phyloP scores from a whole-genome alignment of 805 yeast species.

The Metschnikowia peoriensis region DNA sequence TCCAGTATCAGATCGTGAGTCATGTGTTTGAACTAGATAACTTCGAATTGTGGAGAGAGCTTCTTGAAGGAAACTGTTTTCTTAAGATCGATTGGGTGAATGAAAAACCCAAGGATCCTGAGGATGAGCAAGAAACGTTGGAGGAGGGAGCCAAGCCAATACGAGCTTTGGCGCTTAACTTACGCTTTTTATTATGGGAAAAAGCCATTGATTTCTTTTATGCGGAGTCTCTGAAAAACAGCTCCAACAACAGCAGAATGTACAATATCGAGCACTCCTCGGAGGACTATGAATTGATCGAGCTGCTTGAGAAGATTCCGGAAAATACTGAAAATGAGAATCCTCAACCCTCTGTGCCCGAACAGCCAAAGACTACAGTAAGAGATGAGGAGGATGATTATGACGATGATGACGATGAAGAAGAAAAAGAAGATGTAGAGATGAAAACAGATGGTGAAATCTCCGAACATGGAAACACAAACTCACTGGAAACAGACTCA shows the following conservation, averaged over 20 bases:
- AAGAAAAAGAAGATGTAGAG: slow-evolving; percentile 19
- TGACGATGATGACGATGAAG: slow-evolving; percentile 22
- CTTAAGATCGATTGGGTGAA: slow-evolving; percentile 21
- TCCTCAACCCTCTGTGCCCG: not conserved
- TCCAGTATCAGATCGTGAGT: slow-evolving; percentile 52
- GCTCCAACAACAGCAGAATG: slow-evolving; percentile 8
- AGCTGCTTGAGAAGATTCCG: slow-evolving; percentile 24
- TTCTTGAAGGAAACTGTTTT: slow-evolving; percentile 41
- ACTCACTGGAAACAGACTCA: slow-evolving; percentile 6
- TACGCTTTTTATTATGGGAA: slow-evolving; percentile 71
- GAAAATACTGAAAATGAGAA: not conserved
- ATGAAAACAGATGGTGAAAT: slow-evolving; percentile 21
- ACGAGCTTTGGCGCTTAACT: slow-evolving; percentile 51
- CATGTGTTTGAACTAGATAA: slow-evolving; percentile 39
- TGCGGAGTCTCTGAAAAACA: slow-evolving; percentile 14
- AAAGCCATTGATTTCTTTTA: slow-evolving; percentile 56
- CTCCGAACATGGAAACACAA: slow-evolving; percentile 14
- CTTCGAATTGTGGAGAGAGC: slow-evolving; percentile 43
- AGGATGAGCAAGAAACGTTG: slow-evolving; percentile 29
- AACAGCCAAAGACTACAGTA: slow-evolving; percentile 3
- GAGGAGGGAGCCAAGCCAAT: slow-evolving; percentile 42
- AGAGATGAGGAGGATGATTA: slow-evolving; percentile 22
- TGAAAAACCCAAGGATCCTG: slow-evolving; percentile 8
- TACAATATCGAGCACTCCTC: slow-evolving; percentile 29
- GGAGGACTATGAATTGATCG: slow-evolving; percentile 37